phyloP scores from a whole-genome alignment of 257 asterid genomes.

The Jasminum sambac region DNA sequence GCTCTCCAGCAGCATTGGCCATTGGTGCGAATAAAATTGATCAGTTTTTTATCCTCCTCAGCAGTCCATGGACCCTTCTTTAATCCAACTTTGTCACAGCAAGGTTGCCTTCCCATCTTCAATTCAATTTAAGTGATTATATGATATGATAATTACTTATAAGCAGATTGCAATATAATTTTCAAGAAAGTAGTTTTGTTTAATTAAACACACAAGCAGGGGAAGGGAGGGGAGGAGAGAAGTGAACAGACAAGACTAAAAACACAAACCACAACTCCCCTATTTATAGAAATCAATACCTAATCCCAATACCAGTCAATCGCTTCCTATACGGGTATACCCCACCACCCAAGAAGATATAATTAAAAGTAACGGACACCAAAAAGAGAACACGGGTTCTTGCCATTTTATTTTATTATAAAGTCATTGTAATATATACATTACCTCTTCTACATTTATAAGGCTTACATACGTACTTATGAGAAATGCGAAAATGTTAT shows the following conservation, averaged over 20 bases:
- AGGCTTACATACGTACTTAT: no score
- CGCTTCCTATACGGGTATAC: not conserved
- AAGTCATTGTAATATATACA: not conserved
- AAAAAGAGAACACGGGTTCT: not conserved
- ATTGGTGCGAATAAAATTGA: slow-evolving; percentile 69
- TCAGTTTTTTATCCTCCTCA: slow-evolving; percentile 87
- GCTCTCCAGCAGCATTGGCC: slow-evolving; percentile 99
- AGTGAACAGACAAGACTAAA: not conserved
- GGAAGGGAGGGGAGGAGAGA: not conserved
- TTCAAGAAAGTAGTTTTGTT: not conserved
- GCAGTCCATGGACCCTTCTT: slow-evolving; percentile 98
- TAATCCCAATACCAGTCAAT: not conserved
- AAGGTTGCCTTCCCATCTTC: slow-evolving; percentile 89
- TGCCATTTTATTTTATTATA: not conserved
- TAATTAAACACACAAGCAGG: not conserved
- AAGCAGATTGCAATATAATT: not conserved
- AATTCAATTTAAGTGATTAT: not conserved
- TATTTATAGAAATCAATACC: not conserved
- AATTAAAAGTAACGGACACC: not conserved
- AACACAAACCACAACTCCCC: not conserved
- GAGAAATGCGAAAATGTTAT: no score
- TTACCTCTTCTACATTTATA: no score
- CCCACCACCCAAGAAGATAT: not conserved
- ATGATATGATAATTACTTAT: not conserved
- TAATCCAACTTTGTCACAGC: slow-evolving; percentile 92